Evolutionary conservation across 768 basidiomycete species (phyloP).

Genomic region (Tricholomella constricta): DNA sequence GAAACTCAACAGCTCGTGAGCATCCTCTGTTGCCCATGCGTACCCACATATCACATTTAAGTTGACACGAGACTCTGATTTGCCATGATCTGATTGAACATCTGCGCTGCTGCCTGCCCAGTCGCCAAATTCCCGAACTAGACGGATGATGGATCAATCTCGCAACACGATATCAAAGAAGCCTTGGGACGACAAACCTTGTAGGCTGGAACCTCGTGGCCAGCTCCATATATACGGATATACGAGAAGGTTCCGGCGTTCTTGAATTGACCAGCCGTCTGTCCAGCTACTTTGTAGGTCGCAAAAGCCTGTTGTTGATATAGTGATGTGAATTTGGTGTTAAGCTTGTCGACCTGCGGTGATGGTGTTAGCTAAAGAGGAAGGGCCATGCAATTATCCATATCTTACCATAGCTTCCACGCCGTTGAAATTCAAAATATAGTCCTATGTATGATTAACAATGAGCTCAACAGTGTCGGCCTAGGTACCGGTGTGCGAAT

Average conservation of each 20-base stretch:
- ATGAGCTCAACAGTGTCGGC: too few relatives aligned
- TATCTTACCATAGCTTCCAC: constrained; percentile 55
- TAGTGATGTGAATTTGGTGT: constrained; percentile 44
- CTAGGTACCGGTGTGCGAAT: too few relatives aligned
- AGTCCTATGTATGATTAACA: constrained; percentile 36
- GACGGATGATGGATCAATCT: constrained; percentile 15
- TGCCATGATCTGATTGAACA: constrained; percentile 46
- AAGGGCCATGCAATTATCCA: background rate
- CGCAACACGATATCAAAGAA: background rate
- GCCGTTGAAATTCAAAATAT: constrained; percentile 55
- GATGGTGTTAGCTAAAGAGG: background rate
- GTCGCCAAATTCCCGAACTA: constrained; percentile 36
- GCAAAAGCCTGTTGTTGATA: constrained; percentile 46
- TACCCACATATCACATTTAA: background rate
- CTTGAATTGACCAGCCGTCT: constrained; percentile 54
- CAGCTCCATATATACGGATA: constrained; percentile 50
- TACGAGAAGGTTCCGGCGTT: constrained; percentile 61
- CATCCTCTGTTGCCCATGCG: background rate
- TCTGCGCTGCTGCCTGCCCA: constrained; percentile 46
- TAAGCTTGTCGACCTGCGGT: constrained; percentile 45
- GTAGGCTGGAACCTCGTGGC: constrained; percentile 52
- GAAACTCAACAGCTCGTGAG: too few relatives aligned
- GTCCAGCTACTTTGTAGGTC: constrained; percentile 52
- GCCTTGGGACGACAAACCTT: constrained; percentile 25
- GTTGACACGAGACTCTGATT: constrained; percentile 24